These are phyloP conservation scores for Diaporthe batatas DNA, from an alignment of 2,329 filamentous ascomycete genomes.

Conservation along the genomic window DNA sequence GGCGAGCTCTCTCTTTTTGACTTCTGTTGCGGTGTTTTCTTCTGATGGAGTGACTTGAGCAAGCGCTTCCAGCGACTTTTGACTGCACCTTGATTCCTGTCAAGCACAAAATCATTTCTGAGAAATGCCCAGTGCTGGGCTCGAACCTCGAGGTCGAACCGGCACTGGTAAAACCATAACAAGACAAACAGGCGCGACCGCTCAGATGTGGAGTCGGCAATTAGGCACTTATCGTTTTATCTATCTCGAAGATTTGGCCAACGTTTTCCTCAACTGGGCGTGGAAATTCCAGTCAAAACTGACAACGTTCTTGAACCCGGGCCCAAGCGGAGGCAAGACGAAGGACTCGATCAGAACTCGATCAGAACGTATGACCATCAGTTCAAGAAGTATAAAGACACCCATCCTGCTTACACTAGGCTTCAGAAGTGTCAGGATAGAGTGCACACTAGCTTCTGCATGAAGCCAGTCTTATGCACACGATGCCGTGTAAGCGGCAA, in stretches of 20 bases:
- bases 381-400: not conserved
- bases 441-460: not conserved
- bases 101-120: too few relatives aligned
- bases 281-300: not conserved
- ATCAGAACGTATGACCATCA: not conserved
- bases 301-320: not conserved
- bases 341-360: not conserved
- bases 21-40: too few relatives aligned
- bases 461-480: not conserved
- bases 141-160: not conserved
- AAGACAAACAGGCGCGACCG: too few relatives aligned
- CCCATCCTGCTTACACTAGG: not conserved
- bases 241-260: not conserved
- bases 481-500: slow-evolving; percentile 8
- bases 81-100: not conserved
- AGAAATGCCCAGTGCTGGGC: not conserved
- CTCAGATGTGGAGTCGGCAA: not conserved
- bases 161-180: too few relatives aligned
- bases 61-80: not conserved
- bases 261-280: not conserved
- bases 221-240: not conserved
- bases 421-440: not conserved
- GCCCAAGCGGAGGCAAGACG: not conserved
- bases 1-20: not conserved
- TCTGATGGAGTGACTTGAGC: too few relatives aligned